Evolutionary conservation across 1,284 basidiomycete species (phyloP), one percentile per base, ranked within the genome.

Genomic region (Phylloboletellus chloephorus): DNA sequence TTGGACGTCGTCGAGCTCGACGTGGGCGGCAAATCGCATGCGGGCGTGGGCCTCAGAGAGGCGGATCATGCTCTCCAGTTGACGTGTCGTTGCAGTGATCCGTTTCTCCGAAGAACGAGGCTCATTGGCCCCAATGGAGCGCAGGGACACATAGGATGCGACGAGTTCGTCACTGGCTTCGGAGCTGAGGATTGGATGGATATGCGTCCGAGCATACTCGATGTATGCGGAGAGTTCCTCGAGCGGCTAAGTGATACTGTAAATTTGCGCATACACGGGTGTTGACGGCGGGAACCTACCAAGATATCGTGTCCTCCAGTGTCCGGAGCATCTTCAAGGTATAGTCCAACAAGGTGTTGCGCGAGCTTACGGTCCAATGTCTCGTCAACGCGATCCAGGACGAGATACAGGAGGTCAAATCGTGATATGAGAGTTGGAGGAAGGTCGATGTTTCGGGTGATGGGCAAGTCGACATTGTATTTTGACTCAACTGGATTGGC

Each of bases 21-120:
- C 95, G 37, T 77, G 76, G 21, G 81, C 73, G 15, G 85, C 87
- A 64, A 96, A 86, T 1, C 93, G 79, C 94, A 98, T 97, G 16
- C 94, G 78, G 0, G 95, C 94, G 60, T 98, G 95, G 0, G 88
- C 95, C 66, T 98, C 96, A 0, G 88, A 86, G 20, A 99, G 76
- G n/a, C 96, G 88, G 59, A 98, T 98, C 84, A 98, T 92, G 53
- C 83, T 88, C 66, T 98, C 95, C 21, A 98, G 79, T 66, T 98
- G 95, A 39, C 95, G 81, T 1, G 96, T 98, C 21, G 95, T 98
- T 1, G 96, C 95, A 0, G 96, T 98, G 65, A 98, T 98, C 9
- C 95, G 82, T 56, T 91, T 88, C 65, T 98, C 94, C 45, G 78
- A 78, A 2, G 79, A 79, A 16, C 91, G 81, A 3, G 90, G 83